Evolutionary conservation across 148 eudicot species (phyloP), one percentile per base, ranked within the genome.

Genomic region (Vaccinium macrocarpon): DNA sequence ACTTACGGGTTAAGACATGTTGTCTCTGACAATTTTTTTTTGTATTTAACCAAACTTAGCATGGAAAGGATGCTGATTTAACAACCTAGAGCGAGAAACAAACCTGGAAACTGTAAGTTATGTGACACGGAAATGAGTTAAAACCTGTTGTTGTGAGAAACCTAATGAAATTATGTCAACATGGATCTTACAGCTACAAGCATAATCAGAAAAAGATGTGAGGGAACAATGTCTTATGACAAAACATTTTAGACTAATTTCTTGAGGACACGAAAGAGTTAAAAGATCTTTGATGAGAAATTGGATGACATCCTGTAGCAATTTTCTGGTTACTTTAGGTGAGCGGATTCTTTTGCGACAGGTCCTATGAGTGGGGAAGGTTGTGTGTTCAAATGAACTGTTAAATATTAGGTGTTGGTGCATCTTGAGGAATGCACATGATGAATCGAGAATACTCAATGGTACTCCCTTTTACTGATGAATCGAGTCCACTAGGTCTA

Each of bases 401-500:
- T 46, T 49, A 32, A 64, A 66, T 23, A 18, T 81, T 68, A 49
- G 12, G 14, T 49, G 76, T 38, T 14, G 53, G 38, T 62, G 48
- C 70, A 81, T 46, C 25, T 13, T 81, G 48, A 18, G 48, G 74
- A 21, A 62, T 14, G 11, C n/a, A n/a, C 56, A 2, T 21, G 74
- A 35, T 19, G 38, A 35, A 35, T 80, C 21, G 66, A 64, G 74
- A 61, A n/a, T 46, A 49, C 21, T 14, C 32, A 46, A 15, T 23
- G 74, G 46, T 35, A 38, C n/a, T 55, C 2, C 59, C 21, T 8
- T 46, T 81, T 80, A 42, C 72, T 8, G 50, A n/a, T 81, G 55
- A 62, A 81, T 64, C 73, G 21, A 68, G 71, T 80, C 32, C 72
- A 61, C 21, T 61, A 80, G 82, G 12, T 80, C 32, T 80, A 56